Conservation (phyloP, 1,139 yeast species). For the Saccharomycopsis hybrid region DNA sequence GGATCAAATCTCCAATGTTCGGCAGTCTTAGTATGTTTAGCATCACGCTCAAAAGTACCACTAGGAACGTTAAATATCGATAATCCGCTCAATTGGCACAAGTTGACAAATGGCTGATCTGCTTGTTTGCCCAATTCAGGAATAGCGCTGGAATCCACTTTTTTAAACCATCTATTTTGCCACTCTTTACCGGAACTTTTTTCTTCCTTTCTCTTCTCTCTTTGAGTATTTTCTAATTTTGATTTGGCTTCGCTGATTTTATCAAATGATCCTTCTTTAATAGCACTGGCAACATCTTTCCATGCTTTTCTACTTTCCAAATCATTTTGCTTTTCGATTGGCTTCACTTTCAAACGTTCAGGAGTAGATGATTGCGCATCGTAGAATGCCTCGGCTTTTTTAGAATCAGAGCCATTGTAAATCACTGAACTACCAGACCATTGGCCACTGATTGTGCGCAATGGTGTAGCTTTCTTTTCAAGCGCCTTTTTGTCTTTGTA, state of each 20-base stretch:
- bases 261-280: constrained; percentile 65
- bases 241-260: constrained; percentile 69
- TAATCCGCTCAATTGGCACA: constrained; percentile 49
- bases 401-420: constrained; percentile 25
- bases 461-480: constrained; percentile 48
- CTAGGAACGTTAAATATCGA: constrained; percentile 62
- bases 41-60: constrained; percentile 45
- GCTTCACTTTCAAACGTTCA: constrained; percentile 63
- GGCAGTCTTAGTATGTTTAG: constrained; percentile 39
- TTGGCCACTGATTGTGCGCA: constrained; percentile 80
- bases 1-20: constrained; percentile 64
- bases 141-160: constrained; percentile 38
- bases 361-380: constrained; percentile 54
- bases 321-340: constrained; percentile 65
- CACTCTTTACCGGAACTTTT: constrained; percentile 53
- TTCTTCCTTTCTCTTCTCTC: constrained; percentile 73
- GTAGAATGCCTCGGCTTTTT: constrained; percentile 50
- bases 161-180: constrained; percentile 76
- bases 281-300: constrained; percentile 84
- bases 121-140: constrained; percentile 22
- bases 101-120: constrained; percentile 37
- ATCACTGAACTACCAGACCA: constrained; percentile 76
- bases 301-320: constrained; percentile 84
- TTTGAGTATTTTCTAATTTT: constrained; percentile 72
- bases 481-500: constrained; percentile 45